Evolutionary conservation across 768 basidiomycete genomes (phyloP).

Genomic region (Peribolospora baueri): DNA sequence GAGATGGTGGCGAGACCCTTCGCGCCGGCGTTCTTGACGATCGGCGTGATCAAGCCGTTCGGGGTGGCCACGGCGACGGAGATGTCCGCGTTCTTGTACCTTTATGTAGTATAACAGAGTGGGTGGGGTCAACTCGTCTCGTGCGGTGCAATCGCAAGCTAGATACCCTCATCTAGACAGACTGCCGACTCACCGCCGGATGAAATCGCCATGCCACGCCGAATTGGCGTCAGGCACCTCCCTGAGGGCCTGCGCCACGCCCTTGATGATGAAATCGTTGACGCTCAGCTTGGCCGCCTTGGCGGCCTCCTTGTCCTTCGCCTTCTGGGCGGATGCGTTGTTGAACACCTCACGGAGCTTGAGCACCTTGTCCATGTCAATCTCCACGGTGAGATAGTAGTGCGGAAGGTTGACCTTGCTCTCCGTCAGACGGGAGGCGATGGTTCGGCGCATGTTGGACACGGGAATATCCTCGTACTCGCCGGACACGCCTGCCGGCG

Average conservation of each 20-base stretch:
- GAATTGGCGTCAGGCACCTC: slow-evolving; percentile 97
- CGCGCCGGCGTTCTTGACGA: slow-evolving; percentile 71
- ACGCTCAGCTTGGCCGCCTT: slow-evolving; percentile 61
- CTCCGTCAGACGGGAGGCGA: slow-evolving; percentile 69
- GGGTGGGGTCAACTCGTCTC: slow-evolving; percentile 1
- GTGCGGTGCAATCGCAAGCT: not conserved
- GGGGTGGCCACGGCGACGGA: slow-evolving; percentile 92
- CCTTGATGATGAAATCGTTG: slow-evolving; percentile 96
- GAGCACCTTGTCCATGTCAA: slow-evolving; percentile 86
- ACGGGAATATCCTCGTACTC: slow-evolving; percentile 66
- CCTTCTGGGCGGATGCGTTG: slow-evolving; percentile 13
- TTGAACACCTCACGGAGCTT: slow-evolving; percentile 94
- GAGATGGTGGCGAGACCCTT: slow-evolving; percentile 89
- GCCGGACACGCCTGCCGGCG: slow-evolving; percentile 19
- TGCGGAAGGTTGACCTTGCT: slow-evolving; percentile 90
- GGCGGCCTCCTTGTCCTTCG: slow-evolving; percentile 31
- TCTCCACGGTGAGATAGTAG: slow-evolving; percentile 82
- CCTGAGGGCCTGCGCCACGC: slow-evolving; percentile 60
- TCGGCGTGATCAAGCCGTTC: slow-evolving; percentile 86
- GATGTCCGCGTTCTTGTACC: slow-evolving; percentile 93
- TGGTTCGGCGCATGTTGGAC: slow-evolving; percentile 81
- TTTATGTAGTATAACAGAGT: slow-evolving; percentile 15
- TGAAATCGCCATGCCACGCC: slow-evolving; percentile 83
- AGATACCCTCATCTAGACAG: not conserved
- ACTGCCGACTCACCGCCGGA: slow-evolving; percentile 49